These are phyloP conservation scores for Venturia carpophila DNA, from an alignment of 2,329 filamentous ascomycete genomes.

Conservation along the genomic window DNA sequence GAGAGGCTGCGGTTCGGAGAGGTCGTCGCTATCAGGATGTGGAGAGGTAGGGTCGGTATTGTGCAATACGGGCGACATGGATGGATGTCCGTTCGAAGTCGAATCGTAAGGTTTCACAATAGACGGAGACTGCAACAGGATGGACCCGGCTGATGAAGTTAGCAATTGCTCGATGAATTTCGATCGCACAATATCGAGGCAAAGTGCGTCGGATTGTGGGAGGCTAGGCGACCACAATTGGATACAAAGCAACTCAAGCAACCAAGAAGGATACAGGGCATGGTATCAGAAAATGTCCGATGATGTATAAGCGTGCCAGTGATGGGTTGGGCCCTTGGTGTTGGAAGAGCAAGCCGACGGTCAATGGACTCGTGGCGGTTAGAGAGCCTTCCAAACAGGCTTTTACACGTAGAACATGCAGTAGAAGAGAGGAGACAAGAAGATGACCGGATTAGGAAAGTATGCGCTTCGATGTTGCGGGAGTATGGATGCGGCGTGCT, in stretches of 20 bases:
- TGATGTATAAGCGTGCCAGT: constrained; percentile 27
- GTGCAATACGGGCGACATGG: constrained; percentile 42
- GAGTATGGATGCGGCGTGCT: constrained; percentile 30
- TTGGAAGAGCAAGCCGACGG: neutral
- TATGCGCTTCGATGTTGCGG: constrained; percentile 27
- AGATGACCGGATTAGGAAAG: constrained; percentile 9
- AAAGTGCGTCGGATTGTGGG: constrained; percentile 30
- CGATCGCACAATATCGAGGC: constrained; percentile 29
- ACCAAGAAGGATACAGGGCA: constrained; percentile 24
- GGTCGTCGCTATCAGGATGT: constrained; percentile 68
- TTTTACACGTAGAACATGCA: neutral
- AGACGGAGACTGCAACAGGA: constrained; percentile 55
- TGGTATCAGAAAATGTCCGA: constrained; percentile 32
- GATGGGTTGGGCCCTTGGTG: constrained; percentile 21
- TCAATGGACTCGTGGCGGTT: constrained; percentile 7
- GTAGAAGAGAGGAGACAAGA: neutral
- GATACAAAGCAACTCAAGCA: constrained; percentile 30
- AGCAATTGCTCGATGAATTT: constrained; percentile 28
- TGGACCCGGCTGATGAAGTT: constrained; percentile 52
- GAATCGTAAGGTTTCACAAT: constrained; percentile 54
- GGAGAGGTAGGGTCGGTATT: constrained; percentile 40
- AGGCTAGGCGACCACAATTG: constrained; percentile 38
- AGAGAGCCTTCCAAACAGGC: neutral
- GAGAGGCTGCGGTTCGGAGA: constrained; percentile 52
- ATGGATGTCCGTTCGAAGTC: constrained; percentile 59